A percentile compares a stretch with the other conserved stretches of the same genome.
phyloP scores from a whole-genome alignment of 2,329 filamentous ascomycete species.

The Colletotrichum tabaci region DNA sequence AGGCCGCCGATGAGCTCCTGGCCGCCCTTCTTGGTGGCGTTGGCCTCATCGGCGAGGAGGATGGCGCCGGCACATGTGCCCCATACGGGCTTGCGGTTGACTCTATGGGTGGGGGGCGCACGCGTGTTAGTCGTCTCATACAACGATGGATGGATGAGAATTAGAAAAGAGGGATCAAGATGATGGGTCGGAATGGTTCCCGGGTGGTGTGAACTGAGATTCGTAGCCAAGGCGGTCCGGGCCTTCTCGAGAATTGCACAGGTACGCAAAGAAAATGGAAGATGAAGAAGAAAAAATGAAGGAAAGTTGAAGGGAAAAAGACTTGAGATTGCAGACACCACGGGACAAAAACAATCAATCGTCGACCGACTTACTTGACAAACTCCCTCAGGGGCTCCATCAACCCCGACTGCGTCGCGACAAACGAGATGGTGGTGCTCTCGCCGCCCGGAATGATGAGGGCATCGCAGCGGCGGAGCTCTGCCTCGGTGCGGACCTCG shows the following conservation, averaged over 20 bases:
- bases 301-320: too few relatives aligned
- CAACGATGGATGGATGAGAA: neutral
- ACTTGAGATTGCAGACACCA: neutral
- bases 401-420: slow-evolving; percentile 85
- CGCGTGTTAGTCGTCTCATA: neutral
- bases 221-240: too few relatives aligned
- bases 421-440: slow-evolving; percentile 92
- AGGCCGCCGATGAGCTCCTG: slow-evolving; percentile 95
- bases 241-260: too few relatives aligned
- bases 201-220: too few relatives aligned
- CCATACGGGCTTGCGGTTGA: slow-evolving; percentile 87
- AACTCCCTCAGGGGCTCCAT: slow-evolving; percentile 89
- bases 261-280: too few relatives aligned
- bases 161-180: neutral
- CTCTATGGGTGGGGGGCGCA: slow-evolving; percentile 59
- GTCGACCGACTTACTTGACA: slow-evolving; percentile 78
- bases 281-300: too few relatives aligned
- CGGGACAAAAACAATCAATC: neutral
- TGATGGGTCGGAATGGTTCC: slow-evolving; percentile 9
- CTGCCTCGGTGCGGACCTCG: slow-evolving; percentile 82
- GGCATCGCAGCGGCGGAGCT: slow-evolving; percentile 83
- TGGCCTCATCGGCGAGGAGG: slow-evolving; percentile 88
- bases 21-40: slow-evolving; percentile 89
- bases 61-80: slow-evolving; percentile 97
- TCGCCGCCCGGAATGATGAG: slow-evolving; percentile 95